These are phyloP conservation scores for Solanum rostratum DNA, from an alignment of 257 asterid genomes.

Conservation along the genomic window DNA sequence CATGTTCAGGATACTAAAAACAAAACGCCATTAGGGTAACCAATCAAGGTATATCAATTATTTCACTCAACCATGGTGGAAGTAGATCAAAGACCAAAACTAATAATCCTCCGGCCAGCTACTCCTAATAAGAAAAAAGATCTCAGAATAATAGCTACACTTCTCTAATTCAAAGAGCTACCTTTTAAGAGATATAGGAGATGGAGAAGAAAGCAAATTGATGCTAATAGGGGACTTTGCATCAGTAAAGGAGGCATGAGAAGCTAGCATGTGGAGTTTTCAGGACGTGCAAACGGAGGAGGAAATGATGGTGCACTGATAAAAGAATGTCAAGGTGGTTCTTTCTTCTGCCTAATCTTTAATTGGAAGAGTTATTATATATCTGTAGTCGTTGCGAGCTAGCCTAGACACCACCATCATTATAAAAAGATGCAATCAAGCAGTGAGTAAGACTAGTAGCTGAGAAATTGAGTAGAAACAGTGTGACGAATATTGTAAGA, in stretches of 20 bases:
- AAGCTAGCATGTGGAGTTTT: not conserved
- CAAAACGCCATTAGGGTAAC: not conserved
- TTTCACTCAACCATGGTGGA: not conserved
- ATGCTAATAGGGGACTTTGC: not conserved
- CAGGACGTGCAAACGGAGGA: not conserved
- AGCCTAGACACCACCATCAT: not conserved
- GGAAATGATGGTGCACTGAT: not conserved
- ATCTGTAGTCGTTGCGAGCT: not conserved
- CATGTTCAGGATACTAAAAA: not conserved
- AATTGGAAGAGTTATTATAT: not conserved
- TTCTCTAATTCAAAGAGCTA: not conserved
- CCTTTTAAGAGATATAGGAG: not conserved
- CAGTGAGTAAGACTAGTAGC: not conserved
- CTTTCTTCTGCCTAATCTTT: not conserved
- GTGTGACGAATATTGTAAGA: not conserved
- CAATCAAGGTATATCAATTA: not conserved
- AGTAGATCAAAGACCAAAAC: not conserved
- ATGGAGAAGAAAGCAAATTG: not conserved
- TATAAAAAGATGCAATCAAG: not conserved
- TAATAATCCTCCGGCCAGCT: not conserved
- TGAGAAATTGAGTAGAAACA: not conserved
- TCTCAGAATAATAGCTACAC: not conserved
- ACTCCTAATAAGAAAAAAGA: not conserved
- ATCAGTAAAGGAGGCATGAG: not conserved
- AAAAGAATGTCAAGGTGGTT: not conserved